These are phyloP conservation scores for Sphaerulina populicola DNA, from an alignment of 2,329 filamentous ascomycete species.

Conservation along the genomic window DNA sequence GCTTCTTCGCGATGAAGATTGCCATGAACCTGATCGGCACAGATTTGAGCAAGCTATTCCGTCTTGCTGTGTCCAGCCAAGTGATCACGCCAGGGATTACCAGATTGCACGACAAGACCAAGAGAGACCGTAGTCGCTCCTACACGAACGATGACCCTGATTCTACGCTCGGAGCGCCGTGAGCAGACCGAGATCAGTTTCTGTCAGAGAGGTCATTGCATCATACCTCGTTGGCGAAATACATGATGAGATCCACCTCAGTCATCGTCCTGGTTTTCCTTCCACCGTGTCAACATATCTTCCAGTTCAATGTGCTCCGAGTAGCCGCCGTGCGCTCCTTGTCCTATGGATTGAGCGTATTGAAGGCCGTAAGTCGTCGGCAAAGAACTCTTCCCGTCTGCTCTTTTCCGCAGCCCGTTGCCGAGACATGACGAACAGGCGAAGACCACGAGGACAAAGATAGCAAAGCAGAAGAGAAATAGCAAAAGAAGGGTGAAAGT, in stretches of 20 bases:
- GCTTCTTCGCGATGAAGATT: no score
- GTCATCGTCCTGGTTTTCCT: constrained; percentile 1
- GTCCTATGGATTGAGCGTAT: constrained; percentile 49
- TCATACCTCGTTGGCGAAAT: no score
- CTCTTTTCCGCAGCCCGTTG: constrained; percentile 43
- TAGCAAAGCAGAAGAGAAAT: constrained; percentile 20
- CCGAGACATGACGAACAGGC: constrained; percentile 50
- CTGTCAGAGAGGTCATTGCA: no score
- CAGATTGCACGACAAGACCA: no score
- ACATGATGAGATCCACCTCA: neutral
- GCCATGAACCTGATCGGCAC: no score
- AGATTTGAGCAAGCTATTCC: no score
- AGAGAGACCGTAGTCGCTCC: no score
- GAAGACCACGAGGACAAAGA: constrained; percentile 39
- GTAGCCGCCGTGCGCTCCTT: constrained; percentile 46
- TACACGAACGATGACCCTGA: no score
- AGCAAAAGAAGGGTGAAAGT: constrained; percentile 20
- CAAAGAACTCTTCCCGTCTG: constrained; percentile 36
- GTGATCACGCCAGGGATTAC: no score
- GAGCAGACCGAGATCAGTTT: no score
- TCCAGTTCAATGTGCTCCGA: constrained; percentile 58
- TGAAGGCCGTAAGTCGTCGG: constrained; percentile 45
- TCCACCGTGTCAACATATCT: constrained; percentile 44
- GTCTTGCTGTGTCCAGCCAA: no score
- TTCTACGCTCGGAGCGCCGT: no score